phyloP scores from a whole-genome alignment of 306 rosid species.

The Leucaena leucocephala region DNA sequence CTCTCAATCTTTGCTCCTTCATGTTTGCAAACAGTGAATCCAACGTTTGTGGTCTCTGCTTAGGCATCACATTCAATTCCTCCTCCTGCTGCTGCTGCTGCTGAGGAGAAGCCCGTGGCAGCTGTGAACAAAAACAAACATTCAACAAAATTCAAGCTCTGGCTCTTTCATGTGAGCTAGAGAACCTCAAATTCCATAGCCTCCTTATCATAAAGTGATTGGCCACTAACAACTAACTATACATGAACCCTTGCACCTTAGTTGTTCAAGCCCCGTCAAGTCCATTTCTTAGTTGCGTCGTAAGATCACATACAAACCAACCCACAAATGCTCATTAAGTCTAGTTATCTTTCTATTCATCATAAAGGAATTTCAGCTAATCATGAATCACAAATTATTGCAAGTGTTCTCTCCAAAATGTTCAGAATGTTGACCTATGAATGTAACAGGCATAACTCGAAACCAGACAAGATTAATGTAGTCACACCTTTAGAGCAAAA shows the following conservation, averaged over 20 bases:
- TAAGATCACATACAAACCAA: neutral
- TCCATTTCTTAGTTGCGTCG: neutral
- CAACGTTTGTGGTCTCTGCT: slow-evolving; percentile 77
- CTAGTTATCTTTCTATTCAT: neutral
- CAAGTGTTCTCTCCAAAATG: slow-evolving; percentile 2
- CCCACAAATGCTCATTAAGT: neutral
- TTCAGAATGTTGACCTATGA: neutral
- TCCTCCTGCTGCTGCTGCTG: slow-evolving; percentile 37
- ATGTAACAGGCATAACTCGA: slow-evolving; percentile 17
- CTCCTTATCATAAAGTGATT: neutral
- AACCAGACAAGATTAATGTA: slow-evolving; percentile 8
- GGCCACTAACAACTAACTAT: neutral
- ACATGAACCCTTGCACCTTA: neutral
- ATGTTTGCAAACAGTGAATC: slow-evolving; percentile 86
- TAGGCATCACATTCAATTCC: slow-evolving; percentile 43
- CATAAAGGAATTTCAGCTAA: neutral
- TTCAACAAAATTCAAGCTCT: neutral
- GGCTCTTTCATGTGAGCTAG: neutral
- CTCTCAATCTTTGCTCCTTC: slow-evolving; percentile 83
- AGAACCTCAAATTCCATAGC: neutral
- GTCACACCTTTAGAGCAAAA: slow-evolving; percentile 61
- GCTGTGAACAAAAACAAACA: slow-evolving; percentile 38
- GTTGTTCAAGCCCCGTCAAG: neutral
- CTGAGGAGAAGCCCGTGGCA: slow-evolving; percentile 36
- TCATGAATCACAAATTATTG: neutral